Evolutionary conservation across 305 asterid genomes (phyloP).

Genomic region (Petunia hybrid): DNA sequence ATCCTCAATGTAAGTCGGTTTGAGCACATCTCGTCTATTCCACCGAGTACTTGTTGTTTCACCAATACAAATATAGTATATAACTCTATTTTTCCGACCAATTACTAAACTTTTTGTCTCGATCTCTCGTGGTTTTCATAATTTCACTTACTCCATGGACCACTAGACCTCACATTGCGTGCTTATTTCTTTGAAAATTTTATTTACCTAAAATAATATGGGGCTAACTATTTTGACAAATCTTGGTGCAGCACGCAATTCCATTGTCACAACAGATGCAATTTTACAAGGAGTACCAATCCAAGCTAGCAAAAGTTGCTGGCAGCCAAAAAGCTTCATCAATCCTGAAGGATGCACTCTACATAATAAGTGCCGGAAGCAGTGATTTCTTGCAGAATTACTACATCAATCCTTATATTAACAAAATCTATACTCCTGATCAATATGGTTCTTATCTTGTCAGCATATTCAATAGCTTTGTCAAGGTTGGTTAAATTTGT

Average conservation of each 20-base stretch:
- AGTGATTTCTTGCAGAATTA: constrained; percentile 85
- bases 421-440: constrained; percentile 69
- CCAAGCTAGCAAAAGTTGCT: constrained; percentile 65
- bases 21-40: no score
- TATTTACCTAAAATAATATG: not conserved
- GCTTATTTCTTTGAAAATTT: no score
- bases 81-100: no score
- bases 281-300: constrained; percentile 73
- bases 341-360: constrained; percentile 64
- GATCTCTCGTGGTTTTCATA: no score
- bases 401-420: constrained; percentile 73
- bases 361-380: constrained; percentile 69
- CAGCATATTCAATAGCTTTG: constrained; percentile 55
- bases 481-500: constrained; percentile 47
- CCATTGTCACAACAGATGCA: constrained; percentile 68
- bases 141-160: no score
- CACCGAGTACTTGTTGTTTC: no score
- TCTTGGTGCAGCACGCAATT: constrained; percentile 70
- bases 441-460: constrained; percentile 72
- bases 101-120: no score
- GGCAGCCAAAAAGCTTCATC: constrained; percentile 59
- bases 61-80: no score
- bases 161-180: no score
- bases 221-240: not conserved
- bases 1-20: constrained; percentile 50